Evolutionary conservation across 2,329 filamentous ascomycete genomes (phyloP), one percentile per base, ranked within the genome.

Genomic region (Trichoderma atrobrunneum): DNA sequence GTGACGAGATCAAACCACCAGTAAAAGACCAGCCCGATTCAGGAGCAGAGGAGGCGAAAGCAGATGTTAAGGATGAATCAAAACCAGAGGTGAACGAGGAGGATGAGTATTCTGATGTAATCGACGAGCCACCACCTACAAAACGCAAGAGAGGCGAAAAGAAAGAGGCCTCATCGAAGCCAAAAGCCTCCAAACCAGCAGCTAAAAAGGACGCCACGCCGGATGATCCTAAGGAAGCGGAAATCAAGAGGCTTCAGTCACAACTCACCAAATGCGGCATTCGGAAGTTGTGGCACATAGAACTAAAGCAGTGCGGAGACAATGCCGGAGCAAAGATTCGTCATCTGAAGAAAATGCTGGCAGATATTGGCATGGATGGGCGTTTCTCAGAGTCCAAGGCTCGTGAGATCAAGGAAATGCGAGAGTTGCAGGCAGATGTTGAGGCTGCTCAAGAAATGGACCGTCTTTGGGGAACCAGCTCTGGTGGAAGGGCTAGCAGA

Each of bases 181-280:
- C 74, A 43, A 79, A 78, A 43, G 57, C 75, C 6, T 34, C 78
- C 39, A 83, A 81, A 63, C 60, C 77, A 18, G 61, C 70, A 7
- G 36, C 64, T 62, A 81, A 80, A 74, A 80, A 77, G 73, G 80
- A 82, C 64, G 21, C 59, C 11, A 54, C 76, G 8, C 64, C 81
- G 3, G 78, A 82, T 21, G 79, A 94, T 74, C 88, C 91, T 0
- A 88, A 94, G 73, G 89, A 93, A 72, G 90, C 88, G 4, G 93
- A 97, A 80, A 92, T 98, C 79, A 98, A 97, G 81, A 92, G 91
- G 63, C 85, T 98, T 4, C 95, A 98, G 82, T 89, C 90, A 10
- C 94, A 95, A 81, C 87, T 99, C 7, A 83, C 91, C 60, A 97
- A 98, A 81, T 99, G 95, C 78, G 95, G 95, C 34, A 89, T 98